phyloP scores from a whole-genome alignment of 176 grass and related monocot species.

The Oryza australiensis region DNA sequence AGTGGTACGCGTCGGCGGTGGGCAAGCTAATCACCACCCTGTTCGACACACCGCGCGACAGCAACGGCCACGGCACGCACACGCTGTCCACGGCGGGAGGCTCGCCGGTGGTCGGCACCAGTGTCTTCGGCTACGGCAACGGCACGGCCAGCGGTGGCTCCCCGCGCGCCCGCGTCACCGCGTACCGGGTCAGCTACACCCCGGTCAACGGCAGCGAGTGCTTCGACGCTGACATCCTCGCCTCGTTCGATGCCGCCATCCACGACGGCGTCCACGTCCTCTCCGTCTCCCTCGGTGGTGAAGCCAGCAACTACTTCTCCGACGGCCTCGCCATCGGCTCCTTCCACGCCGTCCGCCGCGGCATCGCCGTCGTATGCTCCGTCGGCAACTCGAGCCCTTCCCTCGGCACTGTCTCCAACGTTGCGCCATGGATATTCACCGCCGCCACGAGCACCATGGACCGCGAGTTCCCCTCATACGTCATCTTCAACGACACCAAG shows the following conservation, averaged over 20 bases:
- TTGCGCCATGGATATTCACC: too few relatives aligned
- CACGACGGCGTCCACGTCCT: too few relatives aligned
- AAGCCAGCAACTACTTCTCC: too few relatives aligned
- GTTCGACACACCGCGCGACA: slow-evolving; percentile 65
- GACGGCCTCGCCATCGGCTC: too few relatives aligned
- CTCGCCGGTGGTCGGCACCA: slow-evolving; percentile 35
- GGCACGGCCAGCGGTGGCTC: slow-evolving; percentile 69
- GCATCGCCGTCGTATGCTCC: too few relatives aligned
- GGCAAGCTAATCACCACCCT: slow-evolving; percentile 16
- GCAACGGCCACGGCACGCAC: slow-evolving; percentile 87
- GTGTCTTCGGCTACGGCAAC: slow-evolving; percentile 52
- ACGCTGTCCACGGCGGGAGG: slow-evolving; percentile 86
- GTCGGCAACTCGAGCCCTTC: too few relatives aligned
- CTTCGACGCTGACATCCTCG: slow-evolving; percentile 73
- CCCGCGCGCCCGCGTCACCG: slow-evolving; percentile 48
- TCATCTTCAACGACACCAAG: too few relatives aligned
- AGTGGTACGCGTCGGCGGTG: slow-evolving; percentile 43
- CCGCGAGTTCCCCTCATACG: too few relatives aligned
- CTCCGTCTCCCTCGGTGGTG: too few relatives aligned
- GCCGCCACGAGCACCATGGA: too few relatives aligned
- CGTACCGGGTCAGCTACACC: slow-evolving; percentile 71
- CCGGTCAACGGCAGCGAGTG: slow-evolving; percentile 55
- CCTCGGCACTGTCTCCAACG: too few relatives aligned
- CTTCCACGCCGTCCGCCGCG: too few relatives aligned
- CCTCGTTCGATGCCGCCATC: slow-evolving; percentile 58